Evolutionary conservation across 2,329 filamentous ascomycete species (phyloP).

Genomic region (Plenodomus lindquistii): DNA sequence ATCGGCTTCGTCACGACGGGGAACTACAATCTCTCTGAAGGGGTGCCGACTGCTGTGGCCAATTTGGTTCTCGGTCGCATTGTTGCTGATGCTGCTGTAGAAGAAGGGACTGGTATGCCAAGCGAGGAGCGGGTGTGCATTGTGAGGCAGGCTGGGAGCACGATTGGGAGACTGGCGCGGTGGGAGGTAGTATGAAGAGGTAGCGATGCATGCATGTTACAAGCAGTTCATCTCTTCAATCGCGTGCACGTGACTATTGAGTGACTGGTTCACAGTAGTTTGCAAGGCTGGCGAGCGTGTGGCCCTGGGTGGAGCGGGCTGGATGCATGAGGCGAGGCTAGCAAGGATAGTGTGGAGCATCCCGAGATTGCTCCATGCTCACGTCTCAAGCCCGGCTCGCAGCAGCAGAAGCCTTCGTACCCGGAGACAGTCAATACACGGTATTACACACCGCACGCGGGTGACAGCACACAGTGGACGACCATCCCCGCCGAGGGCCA

Average conservation of each 20-base stretch:
- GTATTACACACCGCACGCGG: too few relatives aligned
- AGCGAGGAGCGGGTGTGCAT: slow-evolving; percentile 65
- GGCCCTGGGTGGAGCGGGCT: too few relatives aligned
- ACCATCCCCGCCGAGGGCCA: slow-evolving; percentile 18
- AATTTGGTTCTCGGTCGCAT: slow-evolving; percentile 67
- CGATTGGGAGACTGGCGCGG: slow-evolving; percentile 73
- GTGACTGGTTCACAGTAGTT: background rate
- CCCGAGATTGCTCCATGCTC: slow-evolving; percentile 20
- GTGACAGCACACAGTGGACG: too few relatives aligned
- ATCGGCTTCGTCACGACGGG: slow-evolving; percentile 91
- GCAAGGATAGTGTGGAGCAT: slow-evolving; percentile 19
- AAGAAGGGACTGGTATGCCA: slow-evolving; percentile 22
- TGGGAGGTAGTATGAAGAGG: slow-evolving; percentile 68
- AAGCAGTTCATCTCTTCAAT: background rate
- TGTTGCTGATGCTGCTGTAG: slow-evolving; percentile 47
- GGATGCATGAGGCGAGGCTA: background rate
- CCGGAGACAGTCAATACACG: too few relatives aligned
- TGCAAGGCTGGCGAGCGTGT: slow-evolving; percentile 11
- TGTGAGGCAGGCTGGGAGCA: slow-evolving; percentile 78
- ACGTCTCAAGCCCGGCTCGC: background rate
- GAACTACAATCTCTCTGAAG: slow-evolving; percentile 77
- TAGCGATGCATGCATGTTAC: background rate
- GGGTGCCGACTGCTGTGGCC: slow-evolving; percentile 75
- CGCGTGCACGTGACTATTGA: background rate
- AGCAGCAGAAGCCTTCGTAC: too few relatives aligned